A percentile compares a stretch with the other conserved stretches of the same genome.
Evolutionary conservation across 1,139 yeast genomes (phyloP).

Genomic region (Chernovozyma aurita): DNA sequence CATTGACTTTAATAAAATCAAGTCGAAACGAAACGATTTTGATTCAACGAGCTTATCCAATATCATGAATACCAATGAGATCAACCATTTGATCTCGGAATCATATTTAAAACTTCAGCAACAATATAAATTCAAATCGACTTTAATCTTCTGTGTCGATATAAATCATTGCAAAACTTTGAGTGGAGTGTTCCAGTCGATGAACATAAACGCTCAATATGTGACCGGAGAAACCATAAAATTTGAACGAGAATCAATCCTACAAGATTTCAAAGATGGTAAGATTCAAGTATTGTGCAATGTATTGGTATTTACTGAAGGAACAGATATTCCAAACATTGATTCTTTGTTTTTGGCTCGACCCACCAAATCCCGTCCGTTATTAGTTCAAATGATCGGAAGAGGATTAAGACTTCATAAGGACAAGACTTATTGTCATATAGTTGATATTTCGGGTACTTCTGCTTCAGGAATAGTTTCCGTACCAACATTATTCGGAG

Average conservation of each 20-base stretch:
- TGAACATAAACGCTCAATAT: slow-evolving; percentile 68
- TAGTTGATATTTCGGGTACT: slow-evolving; percentile 73
- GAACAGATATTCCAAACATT: slow-evolving; percentile 89
- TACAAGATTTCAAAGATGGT: slow-evolving; percentile 60
- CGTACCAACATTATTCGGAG: slow-evolving; percentile 53
- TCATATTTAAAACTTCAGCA: slow-evolving; percentile 50
- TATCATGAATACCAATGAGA: slow-evolving; percentile 49
- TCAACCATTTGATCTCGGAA: slow-evolving; percentile 52
- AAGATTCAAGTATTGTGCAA: slow-evolving; percentile 71
- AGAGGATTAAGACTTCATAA: slow-evolving; percentile 70
- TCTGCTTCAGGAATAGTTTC: slow-evolving; percentile 56
- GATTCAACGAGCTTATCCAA: slow-evolving; percentile 46
- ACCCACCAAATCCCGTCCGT: slow-evolving; percentile 72
- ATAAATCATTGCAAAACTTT: slow-evolving; percentile 60
- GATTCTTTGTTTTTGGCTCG: slow-evolving; percentile 77
- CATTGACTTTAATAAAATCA: slow-evolving; percentile 27
- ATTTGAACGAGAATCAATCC: slow-evolving; percentile 46
- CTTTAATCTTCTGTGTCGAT: slow-evolving; percentile 77
- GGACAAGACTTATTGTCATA: slow-evolving; percentile 63
- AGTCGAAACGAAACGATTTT: slow-evolving; percentile 47
- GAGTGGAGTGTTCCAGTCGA: slow-evolving; percentile 47
- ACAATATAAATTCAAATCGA: slow-evolving; percentile 45
- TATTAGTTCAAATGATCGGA: slow-evolving; percentile 87
- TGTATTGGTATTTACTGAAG: slow-evolving; percentile 91
- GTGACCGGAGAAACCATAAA: slow-evolving; percentile 66